Base-by-base conservation (phyloP, 306 rosid genomes). In the Elaeagnus macrophylla region DNA sequence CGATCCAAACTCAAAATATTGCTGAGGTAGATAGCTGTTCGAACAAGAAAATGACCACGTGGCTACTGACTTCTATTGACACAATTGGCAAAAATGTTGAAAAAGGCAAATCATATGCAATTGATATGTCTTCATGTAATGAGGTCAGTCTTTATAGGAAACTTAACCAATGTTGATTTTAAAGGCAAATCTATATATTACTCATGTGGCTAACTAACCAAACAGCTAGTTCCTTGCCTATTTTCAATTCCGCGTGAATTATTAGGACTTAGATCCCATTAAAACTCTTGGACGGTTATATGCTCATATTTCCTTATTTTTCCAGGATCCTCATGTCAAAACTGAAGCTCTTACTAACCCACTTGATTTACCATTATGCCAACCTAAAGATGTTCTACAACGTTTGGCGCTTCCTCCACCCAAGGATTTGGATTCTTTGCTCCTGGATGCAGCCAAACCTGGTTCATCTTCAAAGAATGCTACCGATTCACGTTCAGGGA, bases 371-470 rank as follows among this genome's bases (percentile, higher is more conserved):
- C 78, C 81, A 44, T 70, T 82, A 49, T 49, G 54, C 73, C 84
- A 75, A 69, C 96, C 96, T 46, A 70, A 73, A 60, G 76, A 75
- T 57, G 72, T 87, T 59, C 67, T 87, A 75, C 82, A 82, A 72
- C 77, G 66, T 38, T 67, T 93, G 76, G 73, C 69, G 43, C 82
- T 87, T 66, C 80, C 83, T 61, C 78, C 81, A n/a, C 77, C 73
- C 45, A 83, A 72, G 75, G 94, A 84, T 65, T 72, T 87, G 65
- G 95, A 84, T 49, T 93, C 95, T 66, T 79, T 93, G 82, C 88
- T 93, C 52, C 65, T 77, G 61, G 99, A 93, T 68, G 99, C 85
- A 18, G 58, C 81, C 61, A 93, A 87, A 72, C 79, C 74, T 68
- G 59, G 69, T 43, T 36, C 61, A 55, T 60, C 82, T 59, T 62